Evolutionary conservation across 441 rosid genomes (phyloP), one percentile per base, ranked within the genome.

Genomic region (Pelargonium fulgidum): DNA sequence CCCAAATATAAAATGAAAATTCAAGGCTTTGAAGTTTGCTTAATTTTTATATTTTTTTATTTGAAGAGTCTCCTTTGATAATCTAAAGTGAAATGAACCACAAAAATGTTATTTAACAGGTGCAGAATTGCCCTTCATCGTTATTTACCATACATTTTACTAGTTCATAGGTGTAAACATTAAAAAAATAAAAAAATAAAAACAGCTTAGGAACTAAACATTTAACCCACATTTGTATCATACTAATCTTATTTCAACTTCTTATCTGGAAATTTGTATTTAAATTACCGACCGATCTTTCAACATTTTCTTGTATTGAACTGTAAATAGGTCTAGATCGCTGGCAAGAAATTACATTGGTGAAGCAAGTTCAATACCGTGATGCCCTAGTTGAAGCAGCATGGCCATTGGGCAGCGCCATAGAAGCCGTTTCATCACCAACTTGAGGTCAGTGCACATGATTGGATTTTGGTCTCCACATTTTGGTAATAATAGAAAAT

Each of bases 391-490:
- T 90, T 17, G 98, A 90, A 85, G 97, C 98, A 39, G 97, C 97
- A 3, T 94, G 99, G 99, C 99, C 99, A 39, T 84, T 94, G 11
- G 99, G 99, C 78, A 94, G 99, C 69, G 99, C 98, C 73, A 92
- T 92, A n/a, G 98, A 90, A 73, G 98, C 99, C 11, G 79, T 92
- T 52, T 94, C 98, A 45, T 73, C 82, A 14, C 70, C 58, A 70
- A 74, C 61, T 69, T 70, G 73, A 72, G 36, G 66, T 29, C 29
- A 59, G 62, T 63, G 26, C 41, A 19, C 33, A 41, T 56, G 10
- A 56, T 73, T 8, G 33, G 70, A 45, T 79, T 82, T 71, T 75
- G 70, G 65, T 62, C 70, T 36, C 36, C 36, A 20, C 61, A 68
- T 58, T 8, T 47, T 67, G 64, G 70, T 59, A 81, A 82, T 79